Base-by-base conservation (phyloP, 2,329 filamentous ascomycete genomes). In the Pezicula radicicola region DNA sequence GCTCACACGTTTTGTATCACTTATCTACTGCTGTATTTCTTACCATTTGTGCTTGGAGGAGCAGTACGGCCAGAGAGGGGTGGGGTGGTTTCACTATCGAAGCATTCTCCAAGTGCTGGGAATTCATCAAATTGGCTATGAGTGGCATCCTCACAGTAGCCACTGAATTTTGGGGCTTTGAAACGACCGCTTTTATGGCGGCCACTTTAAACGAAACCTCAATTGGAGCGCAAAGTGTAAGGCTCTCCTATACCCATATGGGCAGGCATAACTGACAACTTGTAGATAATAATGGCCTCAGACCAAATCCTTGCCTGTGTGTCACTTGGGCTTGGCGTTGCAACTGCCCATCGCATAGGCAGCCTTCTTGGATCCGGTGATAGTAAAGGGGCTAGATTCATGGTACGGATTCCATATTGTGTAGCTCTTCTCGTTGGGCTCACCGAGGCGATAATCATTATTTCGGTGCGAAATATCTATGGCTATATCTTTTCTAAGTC, bases 111-210 rank as follows among this genome's bases (percentile, higher is more conserved):
- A 91, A 91, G 64, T 92, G 88, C 88, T 77, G 75, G 1, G 84
- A 84, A 10, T 93, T 94, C 66, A 77, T 86, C 2, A 81, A 82
- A 7, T 80, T 95, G 3, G 88, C 89, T 0, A 68, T 87, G 6
- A 73, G 93, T 0, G 90, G 89, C 0, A 76, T 93, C 42, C 71
- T 94, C 6, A 89, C 93, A 55, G 87, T 94, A 4, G 90, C 88
- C 8, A 92, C 89, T 0, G 90, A 94, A 69, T 94, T 89, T 88
- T 93, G 89, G 89, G 90, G 89, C 0, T 95, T 0, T 89, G 90
- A 10, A 90, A 87, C 0, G 77, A 90, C 39, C 79, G 88, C 0
- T 76, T 94, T 3, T 89, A 83, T 84, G 4, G 82, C 88, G 0
- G 88, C 86, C 43, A 88, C 87, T 60, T 84, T 96, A 48, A 88